Base-by-base conservation (phyloP, 345 rosid species). In the Linum lewisii region DNA sequence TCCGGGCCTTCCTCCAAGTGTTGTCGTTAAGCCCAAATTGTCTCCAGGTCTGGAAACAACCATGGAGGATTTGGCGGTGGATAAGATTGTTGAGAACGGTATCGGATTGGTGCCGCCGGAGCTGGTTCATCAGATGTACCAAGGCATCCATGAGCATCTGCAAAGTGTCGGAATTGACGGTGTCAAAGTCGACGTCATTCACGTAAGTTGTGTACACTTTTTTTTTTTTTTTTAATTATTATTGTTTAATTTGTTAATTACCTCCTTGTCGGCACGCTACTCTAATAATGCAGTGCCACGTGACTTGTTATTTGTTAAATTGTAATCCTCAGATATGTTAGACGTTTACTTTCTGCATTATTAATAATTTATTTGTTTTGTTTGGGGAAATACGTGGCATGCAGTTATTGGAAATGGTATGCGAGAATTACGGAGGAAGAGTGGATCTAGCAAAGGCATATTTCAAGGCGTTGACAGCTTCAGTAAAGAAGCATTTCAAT, bases 111-210 rank as follows among this genome's bases (percentile, higher is more conserved):
- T 82, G 16, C 78, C 83, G 7, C 97, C 99, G 54, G 97, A 83
- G 65, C 11, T 23, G 22, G 97, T 57, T 21, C 81, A 75, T n/a
- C 74, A 81, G 69, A 72, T 93, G 69, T 93, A 84, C 42, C 88
- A 93, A 57, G 97, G 97, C 10, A 71, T 93, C 21, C 99, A 93
- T 58, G 79, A 94, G 11, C 94, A 87, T 59, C 60, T 93, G 65
- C 74, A 81, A 63, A 72, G 66, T 14, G 82, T 57, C 14, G 97
- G 97, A 21, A 77, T 93, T 53, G 95, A 93, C 67, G 99, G 99
- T n/a, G 99, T 93, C 72, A 93, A 93, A 69, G 92, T 93, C 20
- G 97, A 93, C 78, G 99, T 89, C 63, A 93, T 93, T 60, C 97
- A 93, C 32, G 98, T 92, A 82, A 84, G 93, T 70, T 19, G 16